Base-by-base conservation (phyloP, 1,139 yeast species). In the Schwanniomyces etchellsii region DNA sequence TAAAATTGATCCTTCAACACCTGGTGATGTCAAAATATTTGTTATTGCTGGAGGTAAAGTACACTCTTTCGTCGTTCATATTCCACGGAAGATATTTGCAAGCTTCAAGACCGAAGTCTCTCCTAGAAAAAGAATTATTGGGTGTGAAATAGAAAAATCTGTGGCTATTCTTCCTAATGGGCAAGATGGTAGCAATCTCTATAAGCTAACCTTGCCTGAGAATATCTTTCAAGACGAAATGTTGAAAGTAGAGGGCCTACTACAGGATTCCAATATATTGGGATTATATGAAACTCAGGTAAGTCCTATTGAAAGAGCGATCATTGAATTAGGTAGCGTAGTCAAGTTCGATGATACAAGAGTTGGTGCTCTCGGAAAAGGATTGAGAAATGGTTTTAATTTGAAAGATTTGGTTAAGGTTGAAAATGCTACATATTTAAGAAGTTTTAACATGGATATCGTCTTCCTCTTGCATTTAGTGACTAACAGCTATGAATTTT, bases 361-460 rank as follows among this genome's bases (percentile, higher is more conserved):
- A 33, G 76, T 86, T 12, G 96, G 96, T 12, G 75, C 91, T 2
- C 63, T 91, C n/a, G 95, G 96, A 6, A 76, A 73, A 45, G 95
- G 96, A 16, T 61, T 93, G 38, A 88, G 85, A 43, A 70, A 74
- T 37, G 98, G 98, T 0, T 93, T 93, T 55, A 76, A 81, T 14
- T 51, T 74, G 35, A 73, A 72, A 33, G 80, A 82, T 50, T 56
- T 83, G 30, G 54, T 61, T 13, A 56, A 62, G 42, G 57, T 70
- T 4, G 71, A 69, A 13, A 55, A 70, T 14, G 65, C 61, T 3
- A 60, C 64, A 29, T 85, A 82, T 44, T 58, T 80, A 48, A 60
- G 62, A 32, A 56, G 70, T 24, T 73, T 78, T 34, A 56, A 64
- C 4, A 64, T 84, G 65, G 81, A 77, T 31, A 65, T 81, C 17